Percentiles rank a stretch among this genome's conserved stretches.
phyloP scores from a whole-genome alignment of 208 protist genomes.

The Crithidia brevicula region DNA sequence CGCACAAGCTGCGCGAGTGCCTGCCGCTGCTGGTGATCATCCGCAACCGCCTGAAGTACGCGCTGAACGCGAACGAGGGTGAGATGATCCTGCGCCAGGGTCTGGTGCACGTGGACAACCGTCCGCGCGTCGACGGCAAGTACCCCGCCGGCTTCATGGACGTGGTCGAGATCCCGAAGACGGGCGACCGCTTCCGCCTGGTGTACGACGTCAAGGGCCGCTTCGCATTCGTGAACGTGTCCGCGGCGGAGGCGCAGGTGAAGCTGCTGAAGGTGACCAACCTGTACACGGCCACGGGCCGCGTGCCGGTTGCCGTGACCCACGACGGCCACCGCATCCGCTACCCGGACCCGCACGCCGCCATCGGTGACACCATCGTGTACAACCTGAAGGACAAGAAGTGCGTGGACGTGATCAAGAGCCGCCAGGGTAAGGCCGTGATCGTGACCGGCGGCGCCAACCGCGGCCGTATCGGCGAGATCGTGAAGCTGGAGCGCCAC shows the following conservation, averaged over 20 bases:
- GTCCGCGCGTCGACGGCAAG: conserved; percentile 96
- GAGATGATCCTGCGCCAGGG: conserved; percentile 97
- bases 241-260: conserved; percentile 93
- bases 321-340: conserved; percentile 99
- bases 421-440: conserved; percentile 92
- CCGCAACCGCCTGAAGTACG: conserved; percentile 97
- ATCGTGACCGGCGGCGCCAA: conserved; percentile 98
- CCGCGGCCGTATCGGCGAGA: conserved; percentile 98
- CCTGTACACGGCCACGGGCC: conserved; percentile 89
- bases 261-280: conserved; percentile 97
- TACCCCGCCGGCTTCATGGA: conserved; percentile 99
- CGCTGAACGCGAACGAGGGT: conserved; percentile 96
- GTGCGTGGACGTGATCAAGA: conserved; percentile 92
- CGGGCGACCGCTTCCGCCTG: conserved; percentile 98
- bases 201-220: conserved; percentile 99
- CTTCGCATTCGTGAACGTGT: conserved; percentile 97
- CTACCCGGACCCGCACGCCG: conserved; percentile 98
- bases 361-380: conserved; percentile 98
- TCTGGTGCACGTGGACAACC: conserved; percentile 97
- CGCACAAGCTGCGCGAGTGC: conserved; percentile 97
- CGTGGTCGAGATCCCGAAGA: conserved; percentile 98
- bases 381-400: conserved; percentile 97
- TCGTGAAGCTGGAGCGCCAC: conserved; percentile 95
- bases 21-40: conserved; percentile 88
- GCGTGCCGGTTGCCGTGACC: conserved; percentile 97